phyloP scores from a whole-genome alignment of 805 yeast species.

The Priceomyces haplophilus region DNA sequence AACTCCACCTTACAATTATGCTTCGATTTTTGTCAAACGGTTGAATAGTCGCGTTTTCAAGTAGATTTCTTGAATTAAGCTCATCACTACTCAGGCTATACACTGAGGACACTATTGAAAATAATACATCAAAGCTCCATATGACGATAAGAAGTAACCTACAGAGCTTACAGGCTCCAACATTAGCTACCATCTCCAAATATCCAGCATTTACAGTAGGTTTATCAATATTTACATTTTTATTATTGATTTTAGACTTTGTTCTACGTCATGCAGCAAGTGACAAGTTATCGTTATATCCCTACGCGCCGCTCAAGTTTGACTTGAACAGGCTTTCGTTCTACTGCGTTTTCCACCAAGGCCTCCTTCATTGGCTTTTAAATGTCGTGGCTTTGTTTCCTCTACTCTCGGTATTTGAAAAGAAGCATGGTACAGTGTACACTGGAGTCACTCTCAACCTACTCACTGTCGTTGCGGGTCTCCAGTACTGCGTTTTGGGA shows the following conservation, averaged over 20 bases:
- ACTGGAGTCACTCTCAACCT: slow-evolving; percentile 78
- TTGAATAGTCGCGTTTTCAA: too few relatives aligned
- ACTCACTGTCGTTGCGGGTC: slow-evolving; percentile 65
- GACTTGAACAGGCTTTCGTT: slow-evolving; percentile 57
- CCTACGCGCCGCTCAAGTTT: slow-evolving; percentile 49
- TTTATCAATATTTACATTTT: slow-evolving; percentile 49
- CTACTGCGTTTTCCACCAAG: slow-evolving; percentile 69
- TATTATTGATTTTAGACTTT: slow-evolving; percentile 38
- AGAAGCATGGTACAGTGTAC: slow-evolving; percentile 75
- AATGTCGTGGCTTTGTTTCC: slow-evolving; percentile 57
- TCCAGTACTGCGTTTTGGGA: slow-evolving; percentile 57
- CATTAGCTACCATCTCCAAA: slow-evolving; percentile 10
- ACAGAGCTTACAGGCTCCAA: slow-evolving; percentile 1
- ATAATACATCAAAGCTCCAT: neutral
- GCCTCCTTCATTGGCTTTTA: slow-evolving; percentile 56
- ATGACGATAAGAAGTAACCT: neutral
- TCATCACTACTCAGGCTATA: neutral
- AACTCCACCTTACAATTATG: too few relatives aligned
- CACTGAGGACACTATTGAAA: neutral
- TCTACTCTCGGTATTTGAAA: slow-evolving; percentile 65
- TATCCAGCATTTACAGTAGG: slow-evolving; percentile 65
- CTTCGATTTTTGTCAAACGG: too few relatives aligned
- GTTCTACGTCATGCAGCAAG: slow-evolving; percentile 26
- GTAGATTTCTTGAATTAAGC: too few relatives aligned
- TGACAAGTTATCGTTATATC: slow-evolving; percentile 46